These are phyloP conservation scores for Cystobasidium tubakii DNA, from an alignment of 768 basidiomycete genomes.

Conservation along the genomic window DNA sequence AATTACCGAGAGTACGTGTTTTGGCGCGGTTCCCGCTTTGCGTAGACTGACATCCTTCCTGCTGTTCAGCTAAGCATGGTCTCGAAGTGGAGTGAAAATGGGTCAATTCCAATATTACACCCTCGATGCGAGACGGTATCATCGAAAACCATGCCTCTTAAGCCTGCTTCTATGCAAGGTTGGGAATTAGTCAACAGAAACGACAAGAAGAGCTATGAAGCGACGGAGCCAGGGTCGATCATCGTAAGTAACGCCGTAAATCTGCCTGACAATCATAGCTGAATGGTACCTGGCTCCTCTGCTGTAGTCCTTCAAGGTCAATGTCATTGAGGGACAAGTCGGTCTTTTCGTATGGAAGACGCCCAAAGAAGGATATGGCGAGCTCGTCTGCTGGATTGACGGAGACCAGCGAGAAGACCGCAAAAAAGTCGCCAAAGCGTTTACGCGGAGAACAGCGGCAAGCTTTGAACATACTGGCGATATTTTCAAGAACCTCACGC, in stretches of 20 bases:
- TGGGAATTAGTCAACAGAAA: slow-evolving; percentile 36
- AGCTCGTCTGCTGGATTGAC: slow-evolving; percentile 31
- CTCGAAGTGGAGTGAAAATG: slow-evolving; percentile 23
- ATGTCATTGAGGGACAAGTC: slow-evolving; percentile 14
- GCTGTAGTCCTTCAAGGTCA: slow-evolving; percentile 27
- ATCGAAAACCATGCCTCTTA: slow-evolving; percentile 22
- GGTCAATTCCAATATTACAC: slow-evolving; percentile 9
- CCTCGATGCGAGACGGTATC: slow-evolving; percentile 32
- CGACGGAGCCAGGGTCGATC: slow-evolving; percentile 23
- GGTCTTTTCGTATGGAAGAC: slow-evolving; percentile 36
- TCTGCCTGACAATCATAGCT: too few species aligned
- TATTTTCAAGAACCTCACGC: slow-evolving; percentile 26
- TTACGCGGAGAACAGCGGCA: slow-evolving; percentile 8
- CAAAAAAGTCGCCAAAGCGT: slow-evolving; percentile 5
- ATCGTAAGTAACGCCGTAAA: slow-evolving; percentile 16
- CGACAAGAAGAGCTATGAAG: slow-evolving; percentile 38
- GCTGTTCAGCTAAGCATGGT: slow-evolving; percentile 9
- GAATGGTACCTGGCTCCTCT: too few species aligned
- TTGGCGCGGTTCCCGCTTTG: background rate
- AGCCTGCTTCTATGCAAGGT: slow-evolving; percentile 1
- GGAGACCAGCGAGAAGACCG: slow-evolving; percentile 7
- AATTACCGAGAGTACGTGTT: slow-evolving; percentile 8
- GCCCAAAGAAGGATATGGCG: slow-evolving; percentile 7
- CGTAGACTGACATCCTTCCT: too few species aligned
- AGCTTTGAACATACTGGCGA: slow-evolving; percentile 35